These are phyloP conservation scores for Gaeumannomyces sp. DNA, from an alignment of 2,329 filamentous ascomycete species.

Conservation along the genomic window DNA sequence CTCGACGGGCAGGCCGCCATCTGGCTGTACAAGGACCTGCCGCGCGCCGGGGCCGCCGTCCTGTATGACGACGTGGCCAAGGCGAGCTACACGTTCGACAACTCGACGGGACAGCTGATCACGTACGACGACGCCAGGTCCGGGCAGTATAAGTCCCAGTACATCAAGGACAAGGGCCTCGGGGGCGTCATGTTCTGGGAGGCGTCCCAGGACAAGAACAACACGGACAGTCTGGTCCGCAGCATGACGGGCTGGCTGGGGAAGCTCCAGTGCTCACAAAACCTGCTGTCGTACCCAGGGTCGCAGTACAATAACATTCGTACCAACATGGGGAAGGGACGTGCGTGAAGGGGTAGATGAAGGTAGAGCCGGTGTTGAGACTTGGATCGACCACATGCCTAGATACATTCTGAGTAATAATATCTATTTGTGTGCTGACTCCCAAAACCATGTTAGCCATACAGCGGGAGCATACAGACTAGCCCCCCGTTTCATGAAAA, in stretches of 20 bases:
- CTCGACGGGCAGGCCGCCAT: slow-evolving; percentile 60
- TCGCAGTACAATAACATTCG: slow-evolving; percentile 50
- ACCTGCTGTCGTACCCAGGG: slow-evolving; percentile 45
- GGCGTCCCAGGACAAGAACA: slow-evolving; percentile 59
- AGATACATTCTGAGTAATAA: too few relatives aligned
- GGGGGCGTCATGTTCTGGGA: slow-evolving; percentile 88
- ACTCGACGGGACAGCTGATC: slow-evolving; percentile 53
- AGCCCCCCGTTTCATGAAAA: too few relatives aligned
- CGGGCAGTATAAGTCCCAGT: slow-evolving; percentile 56
- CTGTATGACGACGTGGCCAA: slow-evolving; percentile 49
- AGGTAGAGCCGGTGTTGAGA: background rate
- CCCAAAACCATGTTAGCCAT: too few relatives aligned
- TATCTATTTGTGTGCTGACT: too few relatives aligned
- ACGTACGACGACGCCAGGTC: slow-evolving; percentile 63
- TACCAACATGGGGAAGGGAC: slow-evolving; percentile 1
- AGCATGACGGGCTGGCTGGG: slow-evolving; percentile 35
- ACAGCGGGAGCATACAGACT: too few relatives aligned
- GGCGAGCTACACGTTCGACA: slow-evolving; percentile 68
- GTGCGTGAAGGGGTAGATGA: background rate
- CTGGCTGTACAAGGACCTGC: slow-evolving; percentile 77
- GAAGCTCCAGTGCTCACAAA: slow-evolving; percentile 39
- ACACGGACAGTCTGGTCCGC: slow-evolving; percentile 54
- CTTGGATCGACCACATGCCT: too few relatives aligned
- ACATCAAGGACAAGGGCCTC: slow-evolving; percentile 55
- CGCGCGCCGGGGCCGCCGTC: slow-evolving; percentile 52